These are phyloP conservation scores for Nothophoma quercina DNA, from an alignment of 2,329 filamentous ascomycete genomes.

Conservation along the genomic window DNA sequence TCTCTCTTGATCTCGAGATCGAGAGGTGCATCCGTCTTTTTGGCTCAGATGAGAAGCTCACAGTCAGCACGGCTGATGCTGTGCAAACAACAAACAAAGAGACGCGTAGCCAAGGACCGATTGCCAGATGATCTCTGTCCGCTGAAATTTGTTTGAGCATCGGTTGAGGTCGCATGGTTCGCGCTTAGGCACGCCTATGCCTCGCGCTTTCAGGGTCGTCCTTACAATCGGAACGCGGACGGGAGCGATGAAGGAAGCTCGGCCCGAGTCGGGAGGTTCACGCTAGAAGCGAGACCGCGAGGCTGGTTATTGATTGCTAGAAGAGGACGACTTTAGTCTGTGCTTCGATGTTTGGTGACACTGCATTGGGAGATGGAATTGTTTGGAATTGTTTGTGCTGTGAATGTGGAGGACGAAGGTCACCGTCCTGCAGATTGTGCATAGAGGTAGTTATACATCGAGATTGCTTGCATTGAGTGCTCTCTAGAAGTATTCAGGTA, in stretches of 20 bases:
- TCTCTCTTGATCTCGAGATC: too few species aligned
- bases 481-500: neutral
- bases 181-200: conserved; percentile 7
- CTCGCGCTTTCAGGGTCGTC: conserved; percentile 5
- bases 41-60: too few species aligned
- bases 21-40: too few species aligned
- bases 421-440: conserved; percentile 2
- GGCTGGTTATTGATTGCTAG: conserved; percentile 15
- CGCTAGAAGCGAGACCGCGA: conserved; percentile 14
- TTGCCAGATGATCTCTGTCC: too few species aligned
- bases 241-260: conserved; percentile 17
- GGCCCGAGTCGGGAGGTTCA: conserved; percentile 20
- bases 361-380: conserved; percentile 7
- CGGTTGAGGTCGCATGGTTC: neutral
- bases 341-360: conserved; percentile 17
- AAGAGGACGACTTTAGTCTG: conserved; percentile 7
- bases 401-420: neutral
- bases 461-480: neutral
- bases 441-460: neutral
- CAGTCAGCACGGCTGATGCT: too few species aligned
- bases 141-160: conserved; percentile 3
- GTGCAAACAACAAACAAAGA: neutral
- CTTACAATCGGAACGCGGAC: conserved; percentile 16
- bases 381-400: conserved; percentile 1
- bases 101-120: neutral